Conservation (phyloP, 176 grass and related monocot genomes). For the Triticum timopheevii region DNA sequence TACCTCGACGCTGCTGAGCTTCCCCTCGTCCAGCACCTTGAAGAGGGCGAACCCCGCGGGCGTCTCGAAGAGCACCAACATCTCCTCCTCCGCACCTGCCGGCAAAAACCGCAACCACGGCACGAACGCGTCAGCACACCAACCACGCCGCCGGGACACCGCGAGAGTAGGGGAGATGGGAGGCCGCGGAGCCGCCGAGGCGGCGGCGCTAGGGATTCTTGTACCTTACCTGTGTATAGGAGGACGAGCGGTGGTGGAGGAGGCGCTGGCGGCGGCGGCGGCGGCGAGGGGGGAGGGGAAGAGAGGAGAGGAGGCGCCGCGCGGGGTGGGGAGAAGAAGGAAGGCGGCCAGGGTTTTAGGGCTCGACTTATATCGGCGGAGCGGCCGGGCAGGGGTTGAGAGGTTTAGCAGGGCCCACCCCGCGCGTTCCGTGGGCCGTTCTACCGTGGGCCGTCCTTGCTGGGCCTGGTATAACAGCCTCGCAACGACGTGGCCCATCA, state of each 20-base stretch:
- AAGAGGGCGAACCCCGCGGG: constrained; percentile 93
- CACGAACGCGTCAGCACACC: not conserved
- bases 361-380: not conserved
- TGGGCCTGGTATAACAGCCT: not conserved
- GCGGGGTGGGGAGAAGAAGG: not conserved
- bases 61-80: constrained; percentile 87
- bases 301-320: constrained; percentile 19
- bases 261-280: not conserved
- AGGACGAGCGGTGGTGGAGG: not conserved
- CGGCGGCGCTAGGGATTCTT: not conserved
- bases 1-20: constrained; percentile 81
- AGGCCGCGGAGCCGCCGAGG: not conserved
- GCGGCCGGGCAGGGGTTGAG: not conserved
- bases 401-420: constrained; percentile 26
- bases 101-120: not conserved
- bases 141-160: not conserved
- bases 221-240: not conserved
- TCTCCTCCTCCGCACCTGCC: constrained; percentile 22
- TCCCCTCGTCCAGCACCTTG: constrained; percentile 91
- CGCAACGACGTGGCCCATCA: too few relatives aligned
- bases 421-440: not conserved
- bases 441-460: not conserved
- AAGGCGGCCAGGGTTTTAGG: constrained; percentile 31
- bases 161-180: not conserved
- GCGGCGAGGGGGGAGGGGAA: not conserved